Percentiles rank a stretch among this genome's conserved stretches.
Conservation (phyloP, 768 basidiomycete genomes). For the Agrocybe praecox region DNA sequence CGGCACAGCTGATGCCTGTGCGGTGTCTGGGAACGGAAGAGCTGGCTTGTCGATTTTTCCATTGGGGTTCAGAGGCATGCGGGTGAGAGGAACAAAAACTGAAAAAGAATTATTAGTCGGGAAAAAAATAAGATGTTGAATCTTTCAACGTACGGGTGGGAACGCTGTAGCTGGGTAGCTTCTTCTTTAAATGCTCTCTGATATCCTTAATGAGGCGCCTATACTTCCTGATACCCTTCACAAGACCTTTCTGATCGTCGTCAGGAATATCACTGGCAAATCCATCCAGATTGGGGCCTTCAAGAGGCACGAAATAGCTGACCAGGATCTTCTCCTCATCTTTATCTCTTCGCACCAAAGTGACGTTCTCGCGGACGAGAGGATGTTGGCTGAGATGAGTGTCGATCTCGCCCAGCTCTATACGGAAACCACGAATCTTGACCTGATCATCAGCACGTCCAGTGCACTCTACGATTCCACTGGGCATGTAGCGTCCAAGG, state of each 20-base stretch:
- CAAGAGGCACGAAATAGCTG: conserved; percentile 93
- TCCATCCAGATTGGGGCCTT: conserved; percentile 63
- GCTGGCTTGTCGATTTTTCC: conserved; percentile 99
- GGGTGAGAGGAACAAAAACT: conserved; percentile 93
- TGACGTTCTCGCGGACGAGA: conserved; percentile 96
- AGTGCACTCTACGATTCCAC: conserved; percentile 94
- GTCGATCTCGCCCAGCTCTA: conserved; percentile 98
- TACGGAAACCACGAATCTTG: conserved; percentile 98
- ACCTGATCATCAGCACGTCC: conserved; percentile 98
- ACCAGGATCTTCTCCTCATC: conserved; percentile 99
- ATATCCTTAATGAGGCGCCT: conserved; percentile 90
- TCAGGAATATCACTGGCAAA: conserved; percentile 70
- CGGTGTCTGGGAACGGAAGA: conserved; percentile 97
- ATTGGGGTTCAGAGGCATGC: conserved; percentile 98
- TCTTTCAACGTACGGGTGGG: conserved; percentile 69
- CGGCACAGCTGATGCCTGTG: conserved; percentile 55
- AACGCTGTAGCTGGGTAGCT: conserved; percentile 92
- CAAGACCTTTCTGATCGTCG: conserved; percentile 56
- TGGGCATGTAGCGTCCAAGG: conserved; percentile 90
- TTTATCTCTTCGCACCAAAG: conserved; percentile 94
- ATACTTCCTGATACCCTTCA: conserved; percentile 83
- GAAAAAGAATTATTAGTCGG: conserved; percentile 9
- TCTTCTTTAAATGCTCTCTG: conserved; percentile 94
- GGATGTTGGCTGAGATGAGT: conserved; percentile 93
- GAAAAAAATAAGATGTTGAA: not conserved